These are phyloP conservation scores for Pseudonectria foliicola DNA, from an alignment of 2,329 filamentous ascomycete genomes.

Conservation along the genomic window DNA sequence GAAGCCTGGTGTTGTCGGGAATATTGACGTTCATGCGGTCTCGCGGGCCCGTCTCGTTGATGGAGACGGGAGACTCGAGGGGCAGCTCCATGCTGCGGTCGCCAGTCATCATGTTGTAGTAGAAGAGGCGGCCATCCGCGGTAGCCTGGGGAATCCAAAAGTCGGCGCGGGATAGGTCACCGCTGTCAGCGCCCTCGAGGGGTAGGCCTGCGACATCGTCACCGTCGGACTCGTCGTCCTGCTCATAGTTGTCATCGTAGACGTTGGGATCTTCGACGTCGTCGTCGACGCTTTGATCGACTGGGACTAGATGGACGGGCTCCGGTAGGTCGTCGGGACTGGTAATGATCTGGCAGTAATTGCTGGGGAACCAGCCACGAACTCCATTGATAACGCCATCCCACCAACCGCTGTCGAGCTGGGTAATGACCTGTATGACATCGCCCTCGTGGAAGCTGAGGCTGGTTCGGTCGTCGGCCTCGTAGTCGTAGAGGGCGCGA, in stretches of 20 bases:
- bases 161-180: constrained; percentile 76
- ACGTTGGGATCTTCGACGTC: constrained; percentile 57
- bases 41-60: constrained; percentile 75
- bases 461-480: constrained; percentile 93
- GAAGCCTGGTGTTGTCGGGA: constrained; percentile 82
- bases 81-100: constrained; percentile 93
- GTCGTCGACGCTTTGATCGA: constrained; percentile 48
- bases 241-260: constrained; percentile 63
- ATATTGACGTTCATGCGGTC: constrained; percentile 85
- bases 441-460: constrained; percentile 95
- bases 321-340: constrained; percentile 67
- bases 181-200: constrained; percentile 56
- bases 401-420: constrained; percentile 98
- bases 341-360: constrained; percentile 87
- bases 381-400: constrained; percentile 96
- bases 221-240: constrained; percentile 57
- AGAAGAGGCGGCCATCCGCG: constrained; percentile 84
- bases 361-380: constrained; percentile 98
- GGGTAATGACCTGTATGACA: constrained; percentile 96
- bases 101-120: constrained; percentile 96
- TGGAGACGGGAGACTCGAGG: constrained; percentile 76
- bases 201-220: constrained; percentile 56
- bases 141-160: constrained; percentile 99
- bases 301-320: constrained; percentile 45
- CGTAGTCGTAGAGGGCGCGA: constrained; percentile 93